A percentile compares a stretch with the other conserved stretches of the same genome.
These are phyloP conservation scores for Gamarada debralockiae DNA, from an alignment of 495 filamentous ascomycete genomes.

Conservation along the genomic window DNA sequence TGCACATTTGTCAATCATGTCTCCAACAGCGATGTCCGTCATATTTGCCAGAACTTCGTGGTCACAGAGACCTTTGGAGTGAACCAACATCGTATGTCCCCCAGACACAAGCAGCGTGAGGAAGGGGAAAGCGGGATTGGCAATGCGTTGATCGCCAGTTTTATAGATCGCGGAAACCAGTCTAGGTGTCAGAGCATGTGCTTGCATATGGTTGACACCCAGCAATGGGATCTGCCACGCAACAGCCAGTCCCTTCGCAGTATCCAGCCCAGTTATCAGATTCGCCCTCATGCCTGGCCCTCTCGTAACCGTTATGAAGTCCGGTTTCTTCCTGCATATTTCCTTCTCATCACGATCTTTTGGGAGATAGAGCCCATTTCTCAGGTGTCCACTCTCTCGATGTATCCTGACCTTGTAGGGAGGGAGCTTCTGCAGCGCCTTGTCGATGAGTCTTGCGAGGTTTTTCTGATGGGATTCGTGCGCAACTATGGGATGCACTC, in stretches of 20 bases:
- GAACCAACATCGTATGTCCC: slow-evolving; percentile 83
- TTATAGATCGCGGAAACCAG: slow-evolving; percentile 60
- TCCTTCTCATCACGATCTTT: slow-evolving; percentile 11
- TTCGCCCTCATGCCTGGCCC: slow-evolving; percentile 84
- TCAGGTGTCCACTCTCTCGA: not conserved
- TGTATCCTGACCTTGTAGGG: not conserved
- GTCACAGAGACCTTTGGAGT: slow-evolving; percentile 57
- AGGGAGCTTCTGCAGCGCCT: slow-evolving; percentile 57
- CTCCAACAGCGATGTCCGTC: slow-evolving; percentile 74
- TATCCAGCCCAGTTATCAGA: slow-evolving; percentile 72
- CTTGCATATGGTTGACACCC: slow-evolving; percentile 95
- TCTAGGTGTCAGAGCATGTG: slow-evolving; percentile 83
- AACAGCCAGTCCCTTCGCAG: slow-evolving; percentile 81
- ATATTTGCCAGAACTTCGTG: slow-evolving; percentile 71
- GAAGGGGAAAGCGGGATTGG: slow-evolving; percentile 65
- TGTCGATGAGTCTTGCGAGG: slow-evolving; percentile 60
- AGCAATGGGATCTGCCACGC: slow-evolving; percentile 80
- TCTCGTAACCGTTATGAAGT: slow-evolving; percentile 81
- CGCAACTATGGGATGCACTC: slow-evolving; percentile 74
- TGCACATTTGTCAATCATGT: slow-evolving; percentile 80
- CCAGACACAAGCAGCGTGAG: slow-evolving; percentile 88
- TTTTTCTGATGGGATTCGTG: slow-evolving; percentile 67
- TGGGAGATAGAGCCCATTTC: slow-evolving; percentile 9
- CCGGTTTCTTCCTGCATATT: slow-evolving; percentile 48
- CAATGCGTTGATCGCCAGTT: not conserved